Conservation (phyloP, 306 rosid genomes). For the Leucaena leucocephala region DNA sequence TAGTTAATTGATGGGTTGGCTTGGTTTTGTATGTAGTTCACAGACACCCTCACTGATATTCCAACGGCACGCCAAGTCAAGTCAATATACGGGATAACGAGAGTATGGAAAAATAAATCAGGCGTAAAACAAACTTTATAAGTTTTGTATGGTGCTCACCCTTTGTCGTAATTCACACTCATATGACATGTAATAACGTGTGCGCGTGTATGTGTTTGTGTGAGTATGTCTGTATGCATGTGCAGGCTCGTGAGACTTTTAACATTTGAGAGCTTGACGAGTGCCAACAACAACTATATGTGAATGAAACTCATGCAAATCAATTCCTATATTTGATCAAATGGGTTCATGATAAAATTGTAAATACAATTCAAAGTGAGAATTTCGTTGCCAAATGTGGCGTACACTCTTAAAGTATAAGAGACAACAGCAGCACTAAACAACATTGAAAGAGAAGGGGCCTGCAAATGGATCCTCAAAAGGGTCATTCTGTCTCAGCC, state of each 20-base stretch:
- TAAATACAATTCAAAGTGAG: neutral
- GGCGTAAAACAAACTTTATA: neutral
- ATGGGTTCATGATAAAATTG: conserved; percentile 8
- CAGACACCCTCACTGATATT: neutral
- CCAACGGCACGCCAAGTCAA: neutral
- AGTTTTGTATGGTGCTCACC: neutral
- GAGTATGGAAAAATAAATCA: neutral
- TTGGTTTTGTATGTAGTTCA: neutral
- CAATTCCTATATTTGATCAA: neutral
- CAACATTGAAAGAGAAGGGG: neutral
- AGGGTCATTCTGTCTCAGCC: neutral
- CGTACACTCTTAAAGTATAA: neutral
- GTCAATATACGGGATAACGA: neutral
- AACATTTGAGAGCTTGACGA: too few species aligned
- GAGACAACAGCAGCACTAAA: neutral
- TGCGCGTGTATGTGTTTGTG: too few species aligned
- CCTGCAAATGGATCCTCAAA: neutral
- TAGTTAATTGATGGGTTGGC: neutral
- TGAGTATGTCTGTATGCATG: too few species aligned
- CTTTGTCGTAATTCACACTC: too few species aligned
- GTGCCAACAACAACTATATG: too few species aligned
- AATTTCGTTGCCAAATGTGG: conserved; percentile 9
- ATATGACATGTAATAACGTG: too few species aligned
- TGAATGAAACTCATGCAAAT: neutral
- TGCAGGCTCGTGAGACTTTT: too few species aligned